Percentiles rank a stretch among this genome's conserved stretches.
phyloP scores from a whole-genome alignment of 2,329 filamentous ascomycete species.

The Penicillium verrucosum region DNA sequence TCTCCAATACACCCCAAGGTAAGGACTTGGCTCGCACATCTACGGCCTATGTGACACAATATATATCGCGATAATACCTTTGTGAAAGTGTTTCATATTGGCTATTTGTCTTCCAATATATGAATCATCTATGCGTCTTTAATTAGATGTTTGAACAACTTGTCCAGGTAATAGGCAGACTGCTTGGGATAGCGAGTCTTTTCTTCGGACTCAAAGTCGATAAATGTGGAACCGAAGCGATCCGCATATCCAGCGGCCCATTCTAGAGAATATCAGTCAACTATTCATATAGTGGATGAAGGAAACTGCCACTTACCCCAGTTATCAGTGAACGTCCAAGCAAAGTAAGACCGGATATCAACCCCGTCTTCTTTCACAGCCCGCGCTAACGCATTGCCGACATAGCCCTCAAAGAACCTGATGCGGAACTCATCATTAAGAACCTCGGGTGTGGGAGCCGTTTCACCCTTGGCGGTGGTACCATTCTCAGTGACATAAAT shows the following conservation, averaged over 20 bases:
- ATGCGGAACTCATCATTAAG: constrained; percentile 73
- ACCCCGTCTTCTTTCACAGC: constrained; percentile 61
- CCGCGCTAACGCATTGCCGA: constrained; percentile 64
- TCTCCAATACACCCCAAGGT: neutral
- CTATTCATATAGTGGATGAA: neutral
- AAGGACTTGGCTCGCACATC: neutral
- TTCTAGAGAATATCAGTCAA: constrained; percentile 43
- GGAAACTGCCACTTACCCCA: constrained; percentile 44
- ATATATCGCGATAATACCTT: too few species aligned
- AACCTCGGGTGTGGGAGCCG: constrained; percentile 64
- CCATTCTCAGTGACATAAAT: constrained; percentile 85
- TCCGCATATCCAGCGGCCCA: constrained; percentile 82
- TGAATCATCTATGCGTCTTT: neutral
- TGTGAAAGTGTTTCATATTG: neutral
- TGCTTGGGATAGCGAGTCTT: constrained; percentile 70
- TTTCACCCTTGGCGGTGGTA: constrained; percentile 74
- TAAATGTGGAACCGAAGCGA: constrained; percentile 72
- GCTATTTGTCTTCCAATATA: neutral
- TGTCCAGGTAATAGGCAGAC: constrained; percentile 67
- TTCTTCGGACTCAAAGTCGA: constrained; percentile 72
- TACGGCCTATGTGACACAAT: too few species aligned
- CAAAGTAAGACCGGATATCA: constrained; percentile 71
- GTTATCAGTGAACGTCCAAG: constrained; percentile 72
- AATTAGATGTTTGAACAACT: constrained; percentile 66
- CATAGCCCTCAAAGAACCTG: constrained; percentile 70